Base-by-base conservation (phyloP, 1,284 basidiomycete species). In the Boletus smithii region DNA sequence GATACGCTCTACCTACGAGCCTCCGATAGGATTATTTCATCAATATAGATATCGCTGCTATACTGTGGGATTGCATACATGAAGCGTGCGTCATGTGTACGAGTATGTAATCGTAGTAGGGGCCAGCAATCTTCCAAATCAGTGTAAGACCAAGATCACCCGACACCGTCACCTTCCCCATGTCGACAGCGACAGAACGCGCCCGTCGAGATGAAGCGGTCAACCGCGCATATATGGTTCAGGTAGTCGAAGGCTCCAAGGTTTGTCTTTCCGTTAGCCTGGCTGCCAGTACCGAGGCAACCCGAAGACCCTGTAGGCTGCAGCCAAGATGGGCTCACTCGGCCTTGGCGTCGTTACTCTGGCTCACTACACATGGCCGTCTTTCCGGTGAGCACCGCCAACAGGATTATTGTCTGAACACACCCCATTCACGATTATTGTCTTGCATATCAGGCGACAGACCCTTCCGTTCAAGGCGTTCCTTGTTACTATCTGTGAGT, bases 391-490 rank as follows among this genome's bases (percentile, higher is more conserved):
- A 58, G 69, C 35, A 30, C 40, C 32, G 35, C 17, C 18, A 29
- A 34, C 34, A 13, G 10, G 14, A 3, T 31, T 22, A 17, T 23
- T 31, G 23, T 22, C 45, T n/a, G 32, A 31, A 45, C 40, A 33
- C 30, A 29, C 18, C 38, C 11, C 32, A 34, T 35, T 32, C 18
- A 30, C 27, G 27, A 29, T 42, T 39, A 17, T 34, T 39, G 33
- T 22, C 30, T 31, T 8, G 30, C 14, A 26, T 11, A 40, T 42
- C 54, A 90, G 88, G 53, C 79, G 82, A 40, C 90, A 92, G 66
- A 88, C 88, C 1, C 73, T 90, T 32, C 80, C 85, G 2, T 81
- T 91, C 72, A 94, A 94, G 67, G 81, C 76, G 1, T 91, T 90
- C 65, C 66, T 88, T 17, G 73, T 87, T 7, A 77, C 81, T 14